Evolutionary conservation across 768 basidiomycete species (phyloP).

Genomic region (Trametes sanguinea): DNA sequence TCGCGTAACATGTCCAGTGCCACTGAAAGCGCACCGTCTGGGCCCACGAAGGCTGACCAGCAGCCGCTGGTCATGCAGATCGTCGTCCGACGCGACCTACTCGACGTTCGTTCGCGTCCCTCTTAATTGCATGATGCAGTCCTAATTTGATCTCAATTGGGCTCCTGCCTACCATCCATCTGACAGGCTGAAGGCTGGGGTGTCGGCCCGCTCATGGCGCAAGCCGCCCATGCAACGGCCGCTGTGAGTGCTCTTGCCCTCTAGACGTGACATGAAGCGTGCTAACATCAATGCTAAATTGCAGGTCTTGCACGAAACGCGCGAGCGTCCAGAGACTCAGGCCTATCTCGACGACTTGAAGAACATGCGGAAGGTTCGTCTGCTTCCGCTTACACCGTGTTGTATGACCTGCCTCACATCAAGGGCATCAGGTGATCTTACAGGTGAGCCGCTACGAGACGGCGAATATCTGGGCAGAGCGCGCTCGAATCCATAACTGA

Average conservation of each 20-base stretch:
- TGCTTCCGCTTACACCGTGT: no score
- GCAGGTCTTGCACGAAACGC: conserved; percentile 44
- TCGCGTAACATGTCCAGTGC: neutral
- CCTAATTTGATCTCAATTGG: no score
- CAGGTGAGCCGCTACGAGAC: neutral
- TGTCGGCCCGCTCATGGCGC: conserved; percentile 46
- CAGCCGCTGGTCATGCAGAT: conserved; percentile 46
- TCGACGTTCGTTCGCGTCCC: conserved; percentile 36
- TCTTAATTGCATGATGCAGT: neutral
- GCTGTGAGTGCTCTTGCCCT: conserved; percentile 35
- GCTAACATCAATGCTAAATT: no score
- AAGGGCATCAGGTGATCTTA: neutral
- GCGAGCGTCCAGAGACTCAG: conserved; percentile 39
- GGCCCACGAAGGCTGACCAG: neutral
- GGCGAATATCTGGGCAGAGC: no score
- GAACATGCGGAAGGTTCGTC: conserved; percentile 44
- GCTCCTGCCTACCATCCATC: no score
- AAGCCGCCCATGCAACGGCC: conserved; percentile 45
- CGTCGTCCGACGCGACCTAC: conserved; percentile 44
- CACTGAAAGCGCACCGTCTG: neutral
- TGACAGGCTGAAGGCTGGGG: conserved; percentile 46
- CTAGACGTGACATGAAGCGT: no score
- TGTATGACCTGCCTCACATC: no score
- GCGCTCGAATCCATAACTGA: no score
- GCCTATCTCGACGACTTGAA: conserved; percentile 40